phyloP scores from a whole-genome alignment of 257 asterid genomes.

The Fraxinus pennsylvanica region DNA sequence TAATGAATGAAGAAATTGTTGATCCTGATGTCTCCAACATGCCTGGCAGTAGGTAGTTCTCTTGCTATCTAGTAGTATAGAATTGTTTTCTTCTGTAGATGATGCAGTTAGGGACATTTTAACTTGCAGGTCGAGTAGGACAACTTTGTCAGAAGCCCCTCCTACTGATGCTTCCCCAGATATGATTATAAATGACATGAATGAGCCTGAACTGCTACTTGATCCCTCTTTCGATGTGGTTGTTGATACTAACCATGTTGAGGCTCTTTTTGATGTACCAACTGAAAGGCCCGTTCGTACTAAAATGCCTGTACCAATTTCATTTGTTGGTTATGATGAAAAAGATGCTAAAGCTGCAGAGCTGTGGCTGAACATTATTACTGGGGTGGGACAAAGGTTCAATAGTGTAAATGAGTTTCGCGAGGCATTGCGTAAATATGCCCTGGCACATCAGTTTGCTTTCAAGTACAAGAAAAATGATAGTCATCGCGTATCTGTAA shows the following conservation, averaged over 20 bases:
- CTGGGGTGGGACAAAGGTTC: conserved; percentile 97
- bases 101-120: conserved; percentile 29
- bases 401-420: conserved; percentile 95
- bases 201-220: conserved; percentile 55
- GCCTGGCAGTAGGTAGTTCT: conserved; percentile 93
- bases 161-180: conserved; percentile 61
- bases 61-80: conserved; percentile 23
- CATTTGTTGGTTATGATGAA: conserved; percentile 51
- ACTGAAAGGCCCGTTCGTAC: conserved; percentile 45
- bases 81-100: conserved; percentile 29
- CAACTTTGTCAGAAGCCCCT: conserved; percentile 75
- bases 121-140: conserved; percentile 89
- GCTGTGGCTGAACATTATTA: conserved; percentile 85
- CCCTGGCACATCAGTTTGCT: conserved; percentile 93
- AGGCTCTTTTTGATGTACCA: conserved; percentile 43
- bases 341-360: conserved; percentile 78
- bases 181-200: conserved; percentile 61
- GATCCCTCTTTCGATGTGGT: conserved; percentile 73
- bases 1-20: conserved; percentile 69
- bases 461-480: conserved; percentile 96
- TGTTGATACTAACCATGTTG: conserved; percentile 65
- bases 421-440: conserved; percentile 84
- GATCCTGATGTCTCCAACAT: conserved; percentile 75
- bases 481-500: conserved; percentile 95
- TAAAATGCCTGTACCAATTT: conserved; percentile 34